These are phyloP conservation scores for Marasmius fiardii DNA, from an alignment of 1,284 basidiomycete genomes.

Conservation along the genomic window DNA sequence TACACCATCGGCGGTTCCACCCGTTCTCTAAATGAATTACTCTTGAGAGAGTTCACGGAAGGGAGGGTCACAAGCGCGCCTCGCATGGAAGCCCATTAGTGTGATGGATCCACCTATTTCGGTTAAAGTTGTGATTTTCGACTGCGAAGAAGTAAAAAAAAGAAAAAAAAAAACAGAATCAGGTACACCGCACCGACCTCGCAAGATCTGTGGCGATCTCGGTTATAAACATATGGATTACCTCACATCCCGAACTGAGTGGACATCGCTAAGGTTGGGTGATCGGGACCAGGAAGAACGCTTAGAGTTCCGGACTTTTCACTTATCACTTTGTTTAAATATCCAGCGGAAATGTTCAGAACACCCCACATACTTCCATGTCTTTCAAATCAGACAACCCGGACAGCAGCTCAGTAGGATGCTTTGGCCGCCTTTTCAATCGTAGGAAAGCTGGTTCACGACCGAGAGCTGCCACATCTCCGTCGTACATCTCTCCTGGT, in stretches of 20 bases:
- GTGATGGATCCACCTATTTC: too few relatives aligned
- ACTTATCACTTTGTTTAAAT: neutral
- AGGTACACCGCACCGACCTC: neutral
- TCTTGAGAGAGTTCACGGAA: too few relatives aligned
- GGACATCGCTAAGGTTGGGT: neutral
- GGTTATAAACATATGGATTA: neutral
- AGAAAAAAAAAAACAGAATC: neutral
- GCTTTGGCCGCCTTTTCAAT: slow-evolving; percentile 13
- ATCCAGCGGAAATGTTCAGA: neutral
- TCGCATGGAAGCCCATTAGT: too few relatives aligned
- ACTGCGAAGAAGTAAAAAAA: too few relatives aligned
- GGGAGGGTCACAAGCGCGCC: too few relatives aligned
- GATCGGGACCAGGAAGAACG: slow-evolving; percentile 8
- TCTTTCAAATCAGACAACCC: neutral
- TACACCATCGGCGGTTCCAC: too few relatives aligned
- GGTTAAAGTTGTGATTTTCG: too few relatives aligned
- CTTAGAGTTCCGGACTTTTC: neutral
- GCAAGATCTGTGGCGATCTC: slow-evolving; percentile 1
- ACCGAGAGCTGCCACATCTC: neutral
- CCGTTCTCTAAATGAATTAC: too few relatives aligned
- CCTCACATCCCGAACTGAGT: slow-evolving; percentile 2
- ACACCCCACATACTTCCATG: slow-evolving; percentile 1
- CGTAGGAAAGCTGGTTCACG: neutral
- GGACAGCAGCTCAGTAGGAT: slow-evolving; percentile 3
- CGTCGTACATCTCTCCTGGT: neutral